These are phyloP conservation scores for Elsinoe perseae DNA, from an alignment of 2,329 filamentous ascomycete genomes.

Conservation along the genomic window DNA sequence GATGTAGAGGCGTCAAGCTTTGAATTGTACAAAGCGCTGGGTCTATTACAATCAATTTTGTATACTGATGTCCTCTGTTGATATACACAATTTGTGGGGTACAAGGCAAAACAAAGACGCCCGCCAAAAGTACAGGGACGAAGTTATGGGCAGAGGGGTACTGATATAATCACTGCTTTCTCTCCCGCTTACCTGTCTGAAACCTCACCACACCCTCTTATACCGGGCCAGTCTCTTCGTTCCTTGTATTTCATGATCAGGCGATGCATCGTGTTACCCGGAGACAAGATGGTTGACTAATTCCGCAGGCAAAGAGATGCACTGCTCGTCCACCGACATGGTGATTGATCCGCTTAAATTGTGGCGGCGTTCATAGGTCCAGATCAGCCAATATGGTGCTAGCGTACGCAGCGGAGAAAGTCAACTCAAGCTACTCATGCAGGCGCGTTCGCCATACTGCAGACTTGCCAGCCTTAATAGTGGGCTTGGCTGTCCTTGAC, in stretches of 20 bases:
- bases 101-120: background rate
- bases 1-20: background rate
- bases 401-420: background rate
- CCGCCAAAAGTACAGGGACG: background rate
- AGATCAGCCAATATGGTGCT: background rate
- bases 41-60: no score
- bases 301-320: background rate
- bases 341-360: background rate
- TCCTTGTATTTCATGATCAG: conserved; percentile 1
- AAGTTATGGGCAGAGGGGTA: background rate
- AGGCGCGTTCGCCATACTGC: background rate
- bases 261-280: background rate
- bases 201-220: conserved; percentile 1
- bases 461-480: background rate
- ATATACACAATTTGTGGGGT: background rate
- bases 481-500: background rate
- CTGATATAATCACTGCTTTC: background rate
- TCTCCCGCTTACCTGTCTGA: background rate
- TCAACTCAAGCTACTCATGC: background rate
- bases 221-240: background rate
- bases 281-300: background rate
- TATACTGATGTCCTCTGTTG: no score
- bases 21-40: no score
- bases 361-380: background rate
- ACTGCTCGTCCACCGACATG: background rate